Base-by-base conservation (phyloP, 176 grass and related monocot genomes). In the Oryza longistaminata region DNA sequence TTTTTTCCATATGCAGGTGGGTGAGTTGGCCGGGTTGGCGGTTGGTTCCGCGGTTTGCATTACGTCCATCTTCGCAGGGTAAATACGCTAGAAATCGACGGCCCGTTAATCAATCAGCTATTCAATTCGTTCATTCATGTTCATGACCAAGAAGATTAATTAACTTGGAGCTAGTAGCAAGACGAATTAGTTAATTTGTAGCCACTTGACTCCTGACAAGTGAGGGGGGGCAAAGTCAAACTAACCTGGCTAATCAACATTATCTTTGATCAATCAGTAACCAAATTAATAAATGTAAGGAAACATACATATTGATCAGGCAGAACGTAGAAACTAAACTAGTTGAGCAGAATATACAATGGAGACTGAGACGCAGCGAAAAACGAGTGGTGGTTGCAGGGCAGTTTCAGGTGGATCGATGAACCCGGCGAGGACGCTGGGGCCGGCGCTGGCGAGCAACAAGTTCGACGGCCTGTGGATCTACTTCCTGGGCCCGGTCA, bases 51-150 rank as follows among this genome's bases (percentile, higher is more conserved):
- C 96, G 79, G 96, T 99, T 71, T 99, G 96, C 93, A 96, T 99
- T 92, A 96, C 96, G 49, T 99, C 96, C 53, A 90, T 99, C 78
- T 90, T 99, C 72, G 96, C 96, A 75, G 96, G 96, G 96, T 99
- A 98, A 93, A 82, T 84, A 27, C 77, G 53, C 19, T 73, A 87
- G 60, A 74, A 17, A 42, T 79, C 73, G 26, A 64, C 21, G 75
- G 27, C 78, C 44, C 12, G 27, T 16, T 83, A 87, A n/a, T 73
- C 21, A 81, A 74, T 29, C 37, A 67, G 13, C 55, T 48, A 21
- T 79, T 66, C 33, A 48, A 15, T 80, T 34, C 42, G 21, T 68
- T 68, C 64, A 9, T 33, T 49, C 43, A 34, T 66, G 77, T 33
- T 49, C 43, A 34, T 66, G 77, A 33, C 25, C 26, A 45, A 49